These are phyloP conservation scores for Gyrodon lividus DNA, from an alignment of 768 basidiomycete species.

Conservation along the genomic window DNA sequence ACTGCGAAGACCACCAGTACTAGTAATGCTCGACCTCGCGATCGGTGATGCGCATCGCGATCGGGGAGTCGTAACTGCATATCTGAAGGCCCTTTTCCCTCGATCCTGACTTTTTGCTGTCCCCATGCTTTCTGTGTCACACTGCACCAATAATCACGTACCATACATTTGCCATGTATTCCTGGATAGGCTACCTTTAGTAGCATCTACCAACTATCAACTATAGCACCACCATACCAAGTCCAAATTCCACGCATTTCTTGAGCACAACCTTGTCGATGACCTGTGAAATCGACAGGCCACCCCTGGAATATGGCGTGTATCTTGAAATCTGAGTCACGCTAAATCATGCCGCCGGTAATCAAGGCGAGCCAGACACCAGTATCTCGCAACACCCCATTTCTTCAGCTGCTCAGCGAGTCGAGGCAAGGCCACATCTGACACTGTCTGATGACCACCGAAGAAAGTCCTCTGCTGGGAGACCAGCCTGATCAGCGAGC, in stretches of 20 bases:
- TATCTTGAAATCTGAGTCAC: too few relatives aligned
- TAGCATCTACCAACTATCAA: not conserved
- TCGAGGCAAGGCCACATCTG: not conserved
- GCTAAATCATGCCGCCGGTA: too few relatives aligned
- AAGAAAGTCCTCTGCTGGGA: constrained; percentile 29
- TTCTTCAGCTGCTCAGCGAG: not conserved
- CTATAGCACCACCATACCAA: too few relatives aligned
- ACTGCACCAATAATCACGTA: not conserved
- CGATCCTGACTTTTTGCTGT: not conserved
- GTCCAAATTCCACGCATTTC: too few relatives aligned
- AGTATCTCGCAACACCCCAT: too few relatives aligned
- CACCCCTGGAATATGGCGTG: too few relatives aligned
- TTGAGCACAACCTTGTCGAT: too few relatives aligned
- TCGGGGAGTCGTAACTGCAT: too few relatives aligned
- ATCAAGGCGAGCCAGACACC: too few relatives aligned
- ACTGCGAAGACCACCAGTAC: constrained; percentile 14
- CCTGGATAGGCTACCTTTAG: not conserved
- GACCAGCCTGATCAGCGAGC: constrained; percentile 1
- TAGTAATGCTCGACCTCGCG: constrained; percentile 15
- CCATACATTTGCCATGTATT: not conserved
- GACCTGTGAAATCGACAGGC: too few relatives aligned
- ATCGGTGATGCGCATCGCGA: constrained; percentile 12
- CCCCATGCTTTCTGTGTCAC: not conserved
- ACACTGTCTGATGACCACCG: constrained; percentile 19
- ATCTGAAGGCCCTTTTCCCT: not conserved